These are phyloP conservation scores for Leccinum disarticulatum DNA, from an alignment of 768 basidiomycete genomes.

Conservation along the genomic window DNA sequence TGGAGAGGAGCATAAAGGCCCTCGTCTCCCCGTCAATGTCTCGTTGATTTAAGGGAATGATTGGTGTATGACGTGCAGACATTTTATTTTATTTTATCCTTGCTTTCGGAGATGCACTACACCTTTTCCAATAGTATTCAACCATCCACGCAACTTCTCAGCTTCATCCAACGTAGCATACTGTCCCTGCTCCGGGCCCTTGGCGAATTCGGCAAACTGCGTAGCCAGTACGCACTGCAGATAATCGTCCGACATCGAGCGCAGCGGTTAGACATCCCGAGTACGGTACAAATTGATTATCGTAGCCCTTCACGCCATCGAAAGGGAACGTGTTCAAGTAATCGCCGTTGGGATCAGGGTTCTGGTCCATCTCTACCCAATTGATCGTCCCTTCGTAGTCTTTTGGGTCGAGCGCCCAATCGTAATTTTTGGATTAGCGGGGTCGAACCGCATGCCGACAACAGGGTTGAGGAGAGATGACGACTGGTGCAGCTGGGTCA, in stretches of 20 bases:
- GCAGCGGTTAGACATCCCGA: slow-evolving; percentile 14
- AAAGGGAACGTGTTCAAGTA: slow-evolving; percentile 23
- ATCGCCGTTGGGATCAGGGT: slow-evolving; percentile 18
- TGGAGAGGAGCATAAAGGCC: slow-evolving; percentile 4
- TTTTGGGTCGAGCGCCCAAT: slow-evolving; percentile 32
- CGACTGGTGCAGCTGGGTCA: slow-evolving; percentile 21
- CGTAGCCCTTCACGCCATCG: slow-evolving; percentile 32
- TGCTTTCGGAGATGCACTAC: not conserved
- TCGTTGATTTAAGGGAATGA: not conserved
- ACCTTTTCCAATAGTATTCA: not conserved
- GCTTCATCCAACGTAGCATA: slow-evolving; percentile 13
- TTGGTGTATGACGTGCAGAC: not conserved
- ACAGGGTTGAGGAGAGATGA: slow-evolving; percentile 32
- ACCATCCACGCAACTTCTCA: slow-evolving; percentile 3
- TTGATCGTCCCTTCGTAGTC: slow-evolving; percentile 34
- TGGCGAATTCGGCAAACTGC: slow-evolving; percentile 11
- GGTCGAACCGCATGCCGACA: slow-evolving; percentile 30
- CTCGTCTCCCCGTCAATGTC: slow-evolving; percentile 4
- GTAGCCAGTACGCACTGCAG: not conserved
- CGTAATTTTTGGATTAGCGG: slow-evolving; percentile 29
- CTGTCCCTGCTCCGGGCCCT: slow-evolving; percentile 5
- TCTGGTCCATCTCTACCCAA: slow-evolving; percentile 25
- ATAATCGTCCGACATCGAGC: slow-evolving; percentile 16
- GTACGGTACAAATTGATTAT: slow-evolving; percentile 26
- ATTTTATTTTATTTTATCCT: not conserved